phyloP scores from a whole-genome alignment of 176 grass and related monocot genomes.

The Musa schizocarpa region DNA sequence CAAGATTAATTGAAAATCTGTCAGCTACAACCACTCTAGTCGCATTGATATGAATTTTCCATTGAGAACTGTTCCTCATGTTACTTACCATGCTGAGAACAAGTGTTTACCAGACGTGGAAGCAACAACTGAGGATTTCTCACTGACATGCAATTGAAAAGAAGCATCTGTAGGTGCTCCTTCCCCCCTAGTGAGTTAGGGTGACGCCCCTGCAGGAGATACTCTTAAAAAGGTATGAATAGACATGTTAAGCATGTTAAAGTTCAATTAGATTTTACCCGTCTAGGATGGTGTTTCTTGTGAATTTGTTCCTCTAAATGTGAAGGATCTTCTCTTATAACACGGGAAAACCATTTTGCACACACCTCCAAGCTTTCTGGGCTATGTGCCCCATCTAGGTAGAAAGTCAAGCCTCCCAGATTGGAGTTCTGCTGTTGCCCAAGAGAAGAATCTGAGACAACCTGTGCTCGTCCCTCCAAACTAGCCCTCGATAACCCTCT shows the following conservation, averaged over 20 bases:
- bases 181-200: not conserved
- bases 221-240: not conserved
- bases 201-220: not conserved
- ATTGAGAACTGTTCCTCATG: slow-evolving; percentile 12
- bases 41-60: not conserved
- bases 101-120: slow-evolving; percentile 53
- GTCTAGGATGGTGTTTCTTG: slow-evolving; percentile 29
- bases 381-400: slow-evolving; percentile 78
- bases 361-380: slow-evolving; percentile 94
- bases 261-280: slow-evolving; percentile 30
- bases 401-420: slow-evolving; percentile 42
- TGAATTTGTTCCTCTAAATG: slow-evolving; percentile 26
- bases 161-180: slow-evolving; percentile 47
- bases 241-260: slow-evolving; percentile 20
- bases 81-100: slow-evolving; percentile 54
- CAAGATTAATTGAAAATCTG: too few relatives aligned
- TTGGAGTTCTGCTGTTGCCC: slow-evolving; percentile 23
- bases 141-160: slow-evolving; percentile 99
- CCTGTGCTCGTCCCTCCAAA: slow-evolving; percentile 81
- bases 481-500: slow-evolving; percentile 36
- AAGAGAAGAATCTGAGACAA: slow-evolving; percentile 38
- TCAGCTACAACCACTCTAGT: too few relatives aligned
- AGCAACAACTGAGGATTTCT: slow-evolving; percentile 84
- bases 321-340: slow-evolving; percentile 32
- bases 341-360: slow-evolving; percentile 74